Percentiles rank a stretch among this genome's conserved stretches.
Conservation (phyloP, 2,329 filamentous ascomycete genomes). For the Xylariaceae sp. region DNA sequence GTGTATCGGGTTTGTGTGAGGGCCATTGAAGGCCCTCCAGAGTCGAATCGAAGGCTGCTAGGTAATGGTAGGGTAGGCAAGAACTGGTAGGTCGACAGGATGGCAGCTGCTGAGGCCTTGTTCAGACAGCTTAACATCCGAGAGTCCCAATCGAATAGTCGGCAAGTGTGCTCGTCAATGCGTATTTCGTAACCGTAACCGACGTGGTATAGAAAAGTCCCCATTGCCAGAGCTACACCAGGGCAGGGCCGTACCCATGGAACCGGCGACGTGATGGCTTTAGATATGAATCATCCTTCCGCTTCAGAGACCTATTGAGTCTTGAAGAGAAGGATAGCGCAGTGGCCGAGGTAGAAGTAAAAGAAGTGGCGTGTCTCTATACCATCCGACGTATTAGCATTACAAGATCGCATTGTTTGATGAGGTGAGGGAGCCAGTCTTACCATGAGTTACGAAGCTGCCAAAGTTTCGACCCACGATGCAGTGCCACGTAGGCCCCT, state of each 20-base stretch:
- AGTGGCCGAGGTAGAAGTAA: conserved; percentile 99
- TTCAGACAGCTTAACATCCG: not conserved
- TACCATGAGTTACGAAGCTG: conserved; percentile 97
- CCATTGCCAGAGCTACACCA: not conserved
- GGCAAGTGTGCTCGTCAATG: no score
- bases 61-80: not conserved
- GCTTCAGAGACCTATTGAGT: conserved; percentile 62
- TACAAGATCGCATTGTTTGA: not conserved
- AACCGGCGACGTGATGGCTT: conserved; percentile 2
- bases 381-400: conserved; percentile 21
- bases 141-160: not conserved
- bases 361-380: conserved; percentile 99
- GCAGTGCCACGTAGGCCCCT: conserved; percentile 98
- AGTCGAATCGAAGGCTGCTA: conserved; percentile 1
- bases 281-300: not conserved
- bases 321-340: conserved; percentile 97
- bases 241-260: conserved; percentile 2
- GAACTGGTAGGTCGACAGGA: not conserved
- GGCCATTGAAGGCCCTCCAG: conserved; percentile 1
- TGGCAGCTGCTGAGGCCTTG: no score
- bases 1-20: not conserved
- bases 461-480: conserved; percentile 98
- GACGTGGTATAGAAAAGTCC: not conserved
- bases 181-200: conserved; percentile 3
- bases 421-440: conserved; percentile 24